Base-by-base conservation (phyloP, 495 filamentous ascomycete genomes). In the Tuber borchii region DNA sequence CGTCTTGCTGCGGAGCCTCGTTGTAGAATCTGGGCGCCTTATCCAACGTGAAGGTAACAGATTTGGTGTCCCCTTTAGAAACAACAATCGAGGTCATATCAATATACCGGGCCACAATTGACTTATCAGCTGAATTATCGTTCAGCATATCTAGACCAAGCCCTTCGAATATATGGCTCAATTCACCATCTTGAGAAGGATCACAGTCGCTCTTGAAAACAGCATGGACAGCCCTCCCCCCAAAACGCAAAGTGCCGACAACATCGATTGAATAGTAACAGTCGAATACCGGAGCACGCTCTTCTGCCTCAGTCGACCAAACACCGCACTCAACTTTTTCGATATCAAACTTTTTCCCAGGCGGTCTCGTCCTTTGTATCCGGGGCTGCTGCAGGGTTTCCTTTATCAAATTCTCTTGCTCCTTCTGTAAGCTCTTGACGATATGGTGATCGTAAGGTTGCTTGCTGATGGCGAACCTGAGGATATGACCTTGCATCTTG, bases 241-340 rank as follows among this genome's bases (percentile, higher is more conserved):
- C 61, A 56, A 80, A 80, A 17, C 48, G 48, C 17, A 80, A 65
- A 16, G 37, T 74, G 8, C 79, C 79, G 6, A 42, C 31, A 14
- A 68, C 40, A 26, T 44, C 40, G 40, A 44, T 73, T 17, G 79
- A 81, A 68, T 78, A 81, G 71, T 75, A 78, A 8, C 48, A 51
- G 56, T 78, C 71, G 40, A 81, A 81, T 34, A 79, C 56, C 26
- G 79, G 79, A 44, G 78, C 73, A 22, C 56, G 19, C 46, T 39
- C 73, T 26, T 72, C 56, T 37, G 73, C 73, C 42, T 75, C 68
- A 12, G 78, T 65, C 8, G 75, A 75, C 79, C 79, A 81, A 34
- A 78, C n/a, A 10, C 79, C 79, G 31, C 79, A 81, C 48, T 81
- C 79, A 22, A 81, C 46, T 22, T 37, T 43, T 40, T 74, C 73